Percentiles rank a stretch among this genome's conserved stretches.
Conservation (phyloP, 2,329 filamentous ascomycete genomes). For the Boeremia exigua region DNA sequence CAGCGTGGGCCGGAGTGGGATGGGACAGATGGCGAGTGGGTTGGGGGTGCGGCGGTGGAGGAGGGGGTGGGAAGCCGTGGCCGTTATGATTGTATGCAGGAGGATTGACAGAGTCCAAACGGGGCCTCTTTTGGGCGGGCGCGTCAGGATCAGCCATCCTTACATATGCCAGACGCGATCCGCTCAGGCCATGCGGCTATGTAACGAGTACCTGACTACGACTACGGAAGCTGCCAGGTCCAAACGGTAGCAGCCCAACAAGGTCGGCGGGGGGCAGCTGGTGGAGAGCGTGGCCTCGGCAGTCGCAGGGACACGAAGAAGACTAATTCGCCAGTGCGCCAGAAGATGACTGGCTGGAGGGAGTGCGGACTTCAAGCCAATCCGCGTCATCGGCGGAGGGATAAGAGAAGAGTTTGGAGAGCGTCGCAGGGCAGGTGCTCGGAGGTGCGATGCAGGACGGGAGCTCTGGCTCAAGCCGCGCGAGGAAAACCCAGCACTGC, state of each 20-base stretch:
- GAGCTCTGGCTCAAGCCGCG: slow-evolving; percentile 41
- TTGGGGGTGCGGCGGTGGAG: slow-evolving; percentile 38
- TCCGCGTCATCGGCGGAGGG: slow-evolving; percentile 46
- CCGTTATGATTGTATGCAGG: slow-evolving; percentile 41
- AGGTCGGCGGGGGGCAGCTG: slow-evolving; percentile 31
- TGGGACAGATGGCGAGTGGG: slow-evolving; percentile 38
- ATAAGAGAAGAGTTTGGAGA: slow-evolving; percentile 42
- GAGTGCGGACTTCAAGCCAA: slow-evolving; percentile 36
- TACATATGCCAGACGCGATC: slow-evolving; percentile 43
- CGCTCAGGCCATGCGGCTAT: slow-evolving; percentile 51
- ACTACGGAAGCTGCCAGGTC: slow-evolving; percentile 19
- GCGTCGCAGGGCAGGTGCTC: slow-evolving; percentile 43
- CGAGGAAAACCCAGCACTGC: slow-evolving; percentile 41
- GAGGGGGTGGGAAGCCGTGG: slow-evolving; percentile 42
- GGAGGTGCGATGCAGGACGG: slow-evolving; percentile 39
- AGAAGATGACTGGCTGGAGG: slow-evolving; percentile 36
- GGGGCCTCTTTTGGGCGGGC: slow-evolving; percentile 47
- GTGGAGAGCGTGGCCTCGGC: slow-evolving; percentile 37
- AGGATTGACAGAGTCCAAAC: slow-evolving; percentile 46
- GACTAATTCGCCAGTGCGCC: slow-evolving; percentile 41
- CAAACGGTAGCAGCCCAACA: slow-evolving; percentile 38
- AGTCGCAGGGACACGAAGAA: slow-evolving; percentile 36
- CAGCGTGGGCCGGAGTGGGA: slow-evolving; percentile 38
- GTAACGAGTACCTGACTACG: slow-evolving; percentile 33
- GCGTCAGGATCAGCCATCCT: slow-evolving; percentile 50